phyloP scores from a whole-genome alignment of 1,284 basidiomycete species.

The Ustilago vetiveriae region DNA sequence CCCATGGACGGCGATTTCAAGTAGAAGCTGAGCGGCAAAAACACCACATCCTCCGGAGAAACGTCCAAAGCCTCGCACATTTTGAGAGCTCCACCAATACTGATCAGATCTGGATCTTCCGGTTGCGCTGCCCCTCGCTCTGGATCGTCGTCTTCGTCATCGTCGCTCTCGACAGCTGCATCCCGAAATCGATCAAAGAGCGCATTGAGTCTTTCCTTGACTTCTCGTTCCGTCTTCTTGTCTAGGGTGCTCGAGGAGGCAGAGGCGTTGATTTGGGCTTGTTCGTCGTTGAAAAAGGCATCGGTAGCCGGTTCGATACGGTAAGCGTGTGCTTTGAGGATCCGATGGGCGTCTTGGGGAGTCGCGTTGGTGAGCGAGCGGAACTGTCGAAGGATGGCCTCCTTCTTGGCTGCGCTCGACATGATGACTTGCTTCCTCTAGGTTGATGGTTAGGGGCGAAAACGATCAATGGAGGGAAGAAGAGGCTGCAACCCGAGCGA shows the following conservation, averaged over 20 bases:
- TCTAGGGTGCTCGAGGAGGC: constrained; percentile 22
- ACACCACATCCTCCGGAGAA: constrained; percentile 58
- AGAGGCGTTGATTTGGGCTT: constrained; percentile 49
- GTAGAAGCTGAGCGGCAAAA: constrained; percentile 65
- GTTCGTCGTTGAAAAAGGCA: constrained; percentile 73
- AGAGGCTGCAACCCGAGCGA: too few relatives aligned
- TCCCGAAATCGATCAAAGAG: constrained; percentile 75
- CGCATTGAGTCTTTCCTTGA: constrained; percentile 70
- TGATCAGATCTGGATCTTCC: constrained; percentile 53
- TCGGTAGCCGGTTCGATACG: constrained; percentile 79
- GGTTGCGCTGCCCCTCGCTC: constrained; percentile 19
- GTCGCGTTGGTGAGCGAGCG: constrained; percentile 52
- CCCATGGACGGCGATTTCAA: constrained; percentile 58
- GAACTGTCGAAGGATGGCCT: constrained; percentile 49
- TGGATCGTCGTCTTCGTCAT: constrained; percentile 19
- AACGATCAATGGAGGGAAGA: too few relatives aligned
- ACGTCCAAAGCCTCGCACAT: constrained; percentile 60
- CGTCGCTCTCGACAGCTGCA: constrained; percentile 17
- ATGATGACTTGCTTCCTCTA: too few relatives aligned
- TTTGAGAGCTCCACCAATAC: constrained; percentile 59
- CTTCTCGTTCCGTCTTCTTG: constrained; percentile 51
- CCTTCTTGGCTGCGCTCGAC: constrained; percentile 51
- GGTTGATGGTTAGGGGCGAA: too few relatives aligned
- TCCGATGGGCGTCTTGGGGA: constrained; percentile 74
- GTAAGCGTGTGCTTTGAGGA: constrained; percentile 76